Evolutionary conservation across 495 filamentous ascomycete genomes (phyloP), one percentile per base, ranked within the genome.

Genomic region (Penicillium daleae): DNA sequence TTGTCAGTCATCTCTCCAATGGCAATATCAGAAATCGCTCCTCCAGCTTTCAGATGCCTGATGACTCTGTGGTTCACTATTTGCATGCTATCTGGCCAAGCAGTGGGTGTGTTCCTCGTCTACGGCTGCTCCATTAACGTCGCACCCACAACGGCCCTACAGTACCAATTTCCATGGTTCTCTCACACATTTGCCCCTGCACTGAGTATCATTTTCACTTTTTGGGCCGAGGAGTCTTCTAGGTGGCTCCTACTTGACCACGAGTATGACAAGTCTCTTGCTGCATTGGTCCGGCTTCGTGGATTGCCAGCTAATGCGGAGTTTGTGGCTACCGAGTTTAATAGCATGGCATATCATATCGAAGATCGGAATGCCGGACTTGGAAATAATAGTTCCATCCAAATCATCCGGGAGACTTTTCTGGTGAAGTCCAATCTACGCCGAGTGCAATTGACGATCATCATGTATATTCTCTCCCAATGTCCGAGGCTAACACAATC

Each of bases 401-500:
- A 4, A 4, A 44, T 44, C 8, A 8, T 44, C 4, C 19, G 8
- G 12, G 68, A 68, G 29, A 64, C 56, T 6, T 64, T 71, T 40
- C 27, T 53, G 9, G 50, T 60, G 0, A 49, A 15, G 0, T 60
- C 65, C 8, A 71, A 71, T 37, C 57, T 65, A 3, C 60, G 63
- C 26, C 65, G 68, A 1, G 29, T 71, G 1, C 55, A 62, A 37
- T 52, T 48, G 19, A 52, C 52, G 4, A 27, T 71, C 3, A 60
- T 66, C 9, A 27, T 53, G 1, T 66, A 67, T 17, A 44, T 57
- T 2, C 46, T 71, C 2, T 60, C 63, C 2, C 68, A 71, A 56
- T 66, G 33, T 71, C 68, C 24, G 68, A 66, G 0, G 68, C 65
- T 17, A 66, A 66, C 51, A 32, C 60, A 6, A 62, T 68, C 27